phyloP scores from a whole-genome alignment of 1,139 yeast genomes.

The Blastobotrys capitulatus region DNA sequence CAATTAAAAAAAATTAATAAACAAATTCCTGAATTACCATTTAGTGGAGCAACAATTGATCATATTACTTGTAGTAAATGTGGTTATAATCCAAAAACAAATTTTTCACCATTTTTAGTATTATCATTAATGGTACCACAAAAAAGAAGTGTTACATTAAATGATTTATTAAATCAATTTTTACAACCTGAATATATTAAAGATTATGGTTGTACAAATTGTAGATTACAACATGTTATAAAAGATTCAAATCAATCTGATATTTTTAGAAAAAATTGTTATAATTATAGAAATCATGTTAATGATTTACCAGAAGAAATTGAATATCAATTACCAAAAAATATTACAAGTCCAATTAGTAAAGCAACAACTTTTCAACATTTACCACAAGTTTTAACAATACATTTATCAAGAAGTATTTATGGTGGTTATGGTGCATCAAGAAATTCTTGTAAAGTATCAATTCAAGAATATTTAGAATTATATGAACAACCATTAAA shows the following conservation, averaged over 20 bases:
- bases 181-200: conserved; percentile 63
- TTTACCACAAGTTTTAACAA: conserved; percentile 64
- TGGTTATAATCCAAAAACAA: conserved; percentile 54
- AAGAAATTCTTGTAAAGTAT: conserved; percentile 71
- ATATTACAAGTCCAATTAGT: conserved; percentile 57
- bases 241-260: conserved; percentile 19
- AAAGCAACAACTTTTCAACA: conserved; percentile 56
- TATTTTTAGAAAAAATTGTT: conserved; percentile 7
- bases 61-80: conserved; percentile 68
- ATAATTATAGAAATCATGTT: conserved; percentile 20
- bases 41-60: conserved; percentile 60
- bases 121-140: conserved; percentile 75
- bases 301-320: conserved; percentile 29
- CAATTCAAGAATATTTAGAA: conserved; percentile 53
- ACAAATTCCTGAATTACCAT: conserved; percentile 59
- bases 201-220: conserved; percentile 73
- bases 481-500: conserved; percentile 39
- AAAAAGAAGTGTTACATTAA: conserved; percentile 42
- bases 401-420: conserved; percentile 80
- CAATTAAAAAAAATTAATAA: conserved; percentile 29
- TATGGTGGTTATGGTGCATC: conserved; percentile 65
- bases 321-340: conserved; percentile 35
- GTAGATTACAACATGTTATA: conserved; percentile 49
- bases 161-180: conserved; percentile 50
- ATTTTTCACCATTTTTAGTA: conserved; percentile 60